Conservation (phyloP, 805 yeast species). For the Metschnikowia reukaufii region DNA sequence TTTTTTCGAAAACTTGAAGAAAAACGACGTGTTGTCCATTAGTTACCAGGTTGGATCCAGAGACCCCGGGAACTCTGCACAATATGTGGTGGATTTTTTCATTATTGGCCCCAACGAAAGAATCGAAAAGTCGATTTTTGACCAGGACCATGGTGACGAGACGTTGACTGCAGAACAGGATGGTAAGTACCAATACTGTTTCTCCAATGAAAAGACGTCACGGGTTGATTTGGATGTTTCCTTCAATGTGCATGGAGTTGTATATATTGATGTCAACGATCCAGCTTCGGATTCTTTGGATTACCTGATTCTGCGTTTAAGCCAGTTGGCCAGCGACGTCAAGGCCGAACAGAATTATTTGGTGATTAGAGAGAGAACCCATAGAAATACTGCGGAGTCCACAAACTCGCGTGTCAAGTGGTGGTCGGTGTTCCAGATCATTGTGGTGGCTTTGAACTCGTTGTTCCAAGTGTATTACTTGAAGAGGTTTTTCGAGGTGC, state of each 20-base stretch:
- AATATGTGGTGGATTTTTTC: constrained; percentile 63
- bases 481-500: constrained; percentile 93
- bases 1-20: constrained; percentile 78
- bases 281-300: constrained; percentile 79
- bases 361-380: constrained; percentile 94
- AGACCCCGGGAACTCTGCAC: constrained; percentile 67
- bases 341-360: constrained; percentile 91
- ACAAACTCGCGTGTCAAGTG: constrained; percentile 96
- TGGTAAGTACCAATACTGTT: constrained; percentile 87
- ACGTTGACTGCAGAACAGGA: constrained; percentile 59
- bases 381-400: constrained; percentile 97
- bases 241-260: constrained; percentile 91
- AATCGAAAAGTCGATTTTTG: constrained; percentile 49
- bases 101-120: constrained; percentile 45
- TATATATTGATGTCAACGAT: constrained; percentile 77
- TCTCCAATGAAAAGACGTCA: constrained; percentile 78
- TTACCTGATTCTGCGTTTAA: constrained; percentile 72
- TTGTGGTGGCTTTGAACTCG: constrained; percentile 83
- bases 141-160: constrained; percentile 79
- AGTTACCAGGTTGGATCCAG: constrained; percentile 94
- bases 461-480: constrained; percentile 91
- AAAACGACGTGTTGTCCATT: constrained; percentile 82
- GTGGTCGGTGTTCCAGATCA: constrained; percentile 93
- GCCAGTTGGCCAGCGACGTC: constrained; percentile 78
- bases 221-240: constrained; percentile 84